Percentiles rank a stretch among this genome's conserved stretches.
phyloP scores from a whole-genome alignment of 495 filamentous ascomycete genomes.

The Entonaema liquescens region DNA sequence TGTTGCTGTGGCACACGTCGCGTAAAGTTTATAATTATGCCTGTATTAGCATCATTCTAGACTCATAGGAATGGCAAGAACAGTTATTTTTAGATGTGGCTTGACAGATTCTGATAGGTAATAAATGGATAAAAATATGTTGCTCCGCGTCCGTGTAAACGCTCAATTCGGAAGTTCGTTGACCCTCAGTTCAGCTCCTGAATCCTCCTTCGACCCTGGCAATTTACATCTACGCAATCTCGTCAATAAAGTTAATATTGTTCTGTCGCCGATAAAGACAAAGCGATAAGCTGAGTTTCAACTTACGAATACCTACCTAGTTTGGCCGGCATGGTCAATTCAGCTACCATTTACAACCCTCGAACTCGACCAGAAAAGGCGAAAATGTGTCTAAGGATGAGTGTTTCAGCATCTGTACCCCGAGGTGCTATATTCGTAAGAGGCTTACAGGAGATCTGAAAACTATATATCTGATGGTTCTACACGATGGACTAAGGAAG shows the following conservation, averaged over 20 bases:
- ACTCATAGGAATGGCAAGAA: neutral
- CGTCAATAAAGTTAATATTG: neutral
- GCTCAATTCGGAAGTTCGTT: constrained; percentile 13
- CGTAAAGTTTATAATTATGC: neutral
- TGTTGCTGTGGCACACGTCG: neutral
- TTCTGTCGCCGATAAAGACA: neutral
- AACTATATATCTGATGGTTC: constrained; percentile 15
- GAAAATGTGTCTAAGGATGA: constrained; percentile 6
- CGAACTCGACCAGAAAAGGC: neutral
- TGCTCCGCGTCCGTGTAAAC: neutral
- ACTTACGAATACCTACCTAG: constrained; percentile 11
- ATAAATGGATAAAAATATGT: neutral
- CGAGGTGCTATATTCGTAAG: neutral
- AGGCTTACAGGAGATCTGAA: neutral
- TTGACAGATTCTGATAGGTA: neutral
- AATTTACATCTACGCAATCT: neutral
- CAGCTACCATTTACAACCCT: neutral
- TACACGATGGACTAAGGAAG: neutral
- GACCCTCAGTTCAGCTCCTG: neutral
- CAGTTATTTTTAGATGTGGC: neutral
- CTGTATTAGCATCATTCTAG: neutral
- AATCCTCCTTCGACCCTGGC: constrained; percentile 12
- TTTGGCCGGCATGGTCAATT: constrained; percentile 16
- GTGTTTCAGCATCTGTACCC: constrained; percentile 13
- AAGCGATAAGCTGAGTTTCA: neutral